Base-by-base conservation (phyloP, 2,329 filamentous ascomycete genomes). In the Talaromyces atroroseus region DNA sequence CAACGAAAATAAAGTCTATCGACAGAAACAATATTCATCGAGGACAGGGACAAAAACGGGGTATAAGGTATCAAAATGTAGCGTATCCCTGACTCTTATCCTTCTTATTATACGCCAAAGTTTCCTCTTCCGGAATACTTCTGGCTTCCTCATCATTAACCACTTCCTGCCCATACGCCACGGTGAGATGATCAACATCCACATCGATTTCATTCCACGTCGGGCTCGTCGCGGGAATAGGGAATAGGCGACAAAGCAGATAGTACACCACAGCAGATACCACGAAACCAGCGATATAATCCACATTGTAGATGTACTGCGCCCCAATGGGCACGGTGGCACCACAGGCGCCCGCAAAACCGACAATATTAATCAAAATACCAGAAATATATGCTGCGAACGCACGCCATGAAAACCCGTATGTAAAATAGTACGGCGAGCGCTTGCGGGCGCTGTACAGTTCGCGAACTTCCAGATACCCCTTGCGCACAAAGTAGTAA, bases 361-460 rank as follows among this genome's bases (percentile, higher is more conserved):
- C 92, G 4, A 96, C 90, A 3, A 96, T 88, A 64, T 96, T 96
- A 77, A 95, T 87, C 5, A 94, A 69, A 60, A 96, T 95, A 12
- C 91, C 91, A 1, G 82, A 77, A 58, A 95, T 81, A 69, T 96
- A 95, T 0, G 92, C 89, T 0, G 78, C 81, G 64, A 95, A 96
- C 1, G 84, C 92, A 44, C 90, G 85, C 88, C 88, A 94, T 69
- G 92, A 84, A 68, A 95, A 74, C 20, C 92, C 92, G 49, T 74
- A 82, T 0, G 76, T 83, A 74, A 80, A 94, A 71, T 81, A 92
- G 73, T 96, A 96, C 84, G 87, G 0, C 20, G 70, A 69, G 23
- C 59, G 61, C 49, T 67, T 70, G 24, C 84, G 83, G 10, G 82
- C 87, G 52, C 87, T 86, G 76, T 95, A 96, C 0, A 96, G 81